Base-by-base conservation (phyloP, 1,284 basidiomycete genomes). In the Pholiota adiposa region DNA sequence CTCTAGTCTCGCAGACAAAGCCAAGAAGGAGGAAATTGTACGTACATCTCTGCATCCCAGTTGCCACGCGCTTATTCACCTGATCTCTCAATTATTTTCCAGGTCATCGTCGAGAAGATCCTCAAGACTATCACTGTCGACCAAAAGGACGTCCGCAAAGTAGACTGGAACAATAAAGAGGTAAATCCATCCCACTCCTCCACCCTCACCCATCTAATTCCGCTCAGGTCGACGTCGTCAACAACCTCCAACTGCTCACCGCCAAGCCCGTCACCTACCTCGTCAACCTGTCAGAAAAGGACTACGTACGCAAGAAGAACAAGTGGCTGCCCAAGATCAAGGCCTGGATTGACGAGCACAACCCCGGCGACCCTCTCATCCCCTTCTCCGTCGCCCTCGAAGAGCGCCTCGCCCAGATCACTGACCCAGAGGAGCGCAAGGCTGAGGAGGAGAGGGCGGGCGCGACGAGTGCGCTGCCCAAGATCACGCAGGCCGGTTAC, bases 241-340 rank as follows among this genome's bases (percentile, higher is more conserved):
- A 99, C 80, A 78, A 87, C 50, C 87, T 99, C 54, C 86, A 89
- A 69, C 88, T 99, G 23, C 84, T 99, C 52, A 98, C 97, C 21
- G 96, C 97, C 63, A 99, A 99, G 75, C 94, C 97, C 46, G 95
- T 99, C 66, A 98, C 93, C 58, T 99, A 99, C 81, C 92, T 99
- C 50, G 95, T 99, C 77, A 99, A 99, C 79, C 80, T 99, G 55
- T 96, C 93, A 63, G 97, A 99, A 77, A 87, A 87, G 67, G 97
- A 99, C 77, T 99, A 94, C 72, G 80, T 94, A 60, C 89, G 97
- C 63, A 98, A 97, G 81, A 99, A 98, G 89, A 99, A 98, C 84
- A 99, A 98, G 83, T 99, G 97, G 91, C 80, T 99, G 27, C 85
- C 96, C 23, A 98, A 98, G 81, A 99, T 99, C 84, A 98, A 98